phyloP scores from a whole-genome alignment of 176 grass and related monocot species.

The Pontederia crassipes region DNA sequence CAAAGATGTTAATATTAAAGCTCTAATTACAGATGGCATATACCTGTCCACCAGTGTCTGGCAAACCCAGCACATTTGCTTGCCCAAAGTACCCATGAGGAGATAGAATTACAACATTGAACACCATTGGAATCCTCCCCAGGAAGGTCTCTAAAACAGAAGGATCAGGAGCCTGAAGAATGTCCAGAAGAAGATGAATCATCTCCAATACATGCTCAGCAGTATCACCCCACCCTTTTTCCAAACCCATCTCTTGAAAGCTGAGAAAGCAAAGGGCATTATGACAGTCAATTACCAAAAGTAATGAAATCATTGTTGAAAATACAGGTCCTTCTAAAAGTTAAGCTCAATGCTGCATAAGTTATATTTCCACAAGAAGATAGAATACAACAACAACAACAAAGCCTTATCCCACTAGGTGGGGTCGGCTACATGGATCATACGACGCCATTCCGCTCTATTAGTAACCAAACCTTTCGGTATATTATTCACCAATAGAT shows the following conservation, averaged over 20 bases:
- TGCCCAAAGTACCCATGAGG: constrained; percentile 97
- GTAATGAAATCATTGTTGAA: too few species aligned
- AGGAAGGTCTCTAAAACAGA: constrained; percentile 83
- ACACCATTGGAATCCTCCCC: constrained; percentile 93
- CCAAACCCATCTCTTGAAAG: constrained; percentile 96
- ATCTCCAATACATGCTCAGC: constrained; percentile 74
- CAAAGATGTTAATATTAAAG: not conserved
- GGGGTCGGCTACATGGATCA: too few species aligned
- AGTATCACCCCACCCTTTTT: constrained; percentile 97
- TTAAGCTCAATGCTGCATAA: too few species aligned
- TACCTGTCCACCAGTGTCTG: constrained; percentile 98
- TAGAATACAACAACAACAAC: too few species aligned
- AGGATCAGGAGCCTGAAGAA: constrained; percentile 91
- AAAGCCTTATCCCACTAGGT: too few species aligned
- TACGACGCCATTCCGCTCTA: too few species aligned
- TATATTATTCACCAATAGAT: too few species aligned
- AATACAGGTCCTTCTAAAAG: too few species aligned
- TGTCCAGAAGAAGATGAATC: constrained; percentile 87
- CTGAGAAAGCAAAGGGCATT: constrained; percentile 28
- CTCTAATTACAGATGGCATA: too few species aligned
- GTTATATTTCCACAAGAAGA: too few species aligned
- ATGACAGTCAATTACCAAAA: too few species aligned
- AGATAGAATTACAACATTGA: constrained; percentile 90
- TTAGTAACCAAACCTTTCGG: too few species aligned
- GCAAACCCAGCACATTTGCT: constrained; percentile 95